Conservation (phyloP, 345 rosid genomes). For the Salix brachista region DNA sequence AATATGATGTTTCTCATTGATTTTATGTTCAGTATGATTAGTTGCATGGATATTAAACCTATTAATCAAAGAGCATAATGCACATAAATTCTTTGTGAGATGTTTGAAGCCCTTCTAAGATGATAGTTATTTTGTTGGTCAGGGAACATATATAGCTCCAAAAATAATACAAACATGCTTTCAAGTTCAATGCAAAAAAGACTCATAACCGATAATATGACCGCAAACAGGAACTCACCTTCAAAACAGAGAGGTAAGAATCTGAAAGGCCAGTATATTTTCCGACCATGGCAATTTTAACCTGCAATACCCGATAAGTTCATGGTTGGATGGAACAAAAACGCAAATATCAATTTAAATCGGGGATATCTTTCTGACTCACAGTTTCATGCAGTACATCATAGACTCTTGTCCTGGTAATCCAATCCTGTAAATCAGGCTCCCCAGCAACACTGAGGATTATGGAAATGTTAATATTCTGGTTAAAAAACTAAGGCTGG, state of each 20-base stretch:
- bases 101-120: not conserved
- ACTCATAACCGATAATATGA: not conserved
- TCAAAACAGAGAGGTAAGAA: constrained; percentile 78
- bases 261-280: constrained; percentile 89
- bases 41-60: not conserved
- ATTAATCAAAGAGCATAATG: not conserved
- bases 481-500: not conserved
- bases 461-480: not conserved
- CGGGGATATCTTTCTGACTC: constrained; percentile 15
- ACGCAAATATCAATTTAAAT: not conserved
- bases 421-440: constrained; percentile 78
- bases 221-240: constrained; percentile 36
- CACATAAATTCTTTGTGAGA: not conserved
- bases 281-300: constrained; percentile 90
- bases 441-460: constrained; percentile 52
- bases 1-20: not conserved
- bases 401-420: constrained; percentile 53
- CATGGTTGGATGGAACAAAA: constrained; percentile 5
- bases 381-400: constrained; percentile 72
- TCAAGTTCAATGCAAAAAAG: not conserved
- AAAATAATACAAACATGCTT: not conserved
- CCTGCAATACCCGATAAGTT: constrained; percentile 39
- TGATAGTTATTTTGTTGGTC: too few relatives aligned
- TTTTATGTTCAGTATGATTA: not conserved
- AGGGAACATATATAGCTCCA: not conserved